Conservation (phyloP, 179 eudicot species). For the Beta macrorhiza region DNA sequence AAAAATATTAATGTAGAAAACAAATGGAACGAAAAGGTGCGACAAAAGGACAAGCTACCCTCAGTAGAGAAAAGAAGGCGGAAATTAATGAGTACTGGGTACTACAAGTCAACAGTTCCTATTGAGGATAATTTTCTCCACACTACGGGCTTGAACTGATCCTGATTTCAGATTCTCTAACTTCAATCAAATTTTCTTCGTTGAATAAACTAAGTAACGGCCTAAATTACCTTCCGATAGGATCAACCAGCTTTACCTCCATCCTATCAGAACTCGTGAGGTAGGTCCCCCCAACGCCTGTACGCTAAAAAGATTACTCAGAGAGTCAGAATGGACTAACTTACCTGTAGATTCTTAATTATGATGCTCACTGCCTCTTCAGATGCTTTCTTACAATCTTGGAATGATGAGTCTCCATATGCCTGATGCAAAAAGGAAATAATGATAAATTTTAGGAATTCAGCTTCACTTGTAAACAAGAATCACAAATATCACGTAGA, state of each 20-base stretch:
- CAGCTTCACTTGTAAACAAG: conserved; percentile 1
- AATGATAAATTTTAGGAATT: neutral
- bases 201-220: neutral
- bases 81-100: neutral
- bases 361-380: conserved; percentile 78
- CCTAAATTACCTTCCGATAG: neutral
- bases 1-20: too few species aligned
- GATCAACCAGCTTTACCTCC: neutral
- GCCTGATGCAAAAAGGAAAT: conserved; percentile 44
- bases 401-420: conserved; percentile 93
- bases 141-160: neutral
- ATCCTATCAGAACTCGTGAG: neutral
- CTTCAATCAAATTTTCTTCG: neutral
- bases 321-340: neutral
- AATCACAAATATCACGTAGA: neutral
- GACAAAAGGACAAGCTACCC: neutral
- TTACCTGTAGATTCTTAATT: conserved; percentile 78
- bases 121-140: neutral
- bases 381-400: conserved; percentile 91
- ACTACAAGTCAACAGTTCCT: neutral
- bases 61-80: neutral
- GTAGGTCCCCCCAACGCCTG: neutral
- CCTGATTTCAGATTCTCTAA: neutral
- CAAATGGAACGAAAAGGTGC: too few species aligned
- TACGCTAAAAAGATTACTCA: neutral